Base-by-base conservation (phyloP, 116 monocot species). In the Iris pallida region DNA sequence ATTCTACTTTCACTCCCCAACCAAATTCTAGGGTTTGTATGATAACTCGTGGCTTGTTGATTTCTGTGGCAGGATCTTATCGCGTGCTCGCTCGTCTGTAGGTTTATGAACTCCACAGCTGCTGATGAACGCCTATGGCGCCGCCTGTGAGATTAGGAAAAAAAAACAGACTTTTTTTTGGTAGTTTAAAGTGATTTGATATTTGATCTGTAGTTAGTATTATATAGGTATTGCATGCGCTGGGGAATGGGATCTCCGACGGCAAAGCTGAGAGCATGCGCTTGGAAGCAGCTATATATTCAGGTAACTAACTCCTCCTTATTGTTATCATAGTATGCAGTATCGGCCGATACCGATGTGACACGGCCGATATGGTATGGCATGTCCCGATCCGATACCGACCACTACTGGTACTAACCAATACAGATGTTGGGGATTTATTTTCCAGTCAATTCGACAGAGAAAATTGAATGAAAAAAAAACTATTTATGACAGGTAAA, bases 281-380 rank as follows among this genome's bases (percentile, higher is more conserved):
- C 97, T 51, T 98, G 97, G 97, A 98, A 98, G 86, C 90, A 88
- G 72, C 93, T 93, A 6, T 98, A 98, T 53, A 88, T 98, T 64
- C 88, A 98, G 87, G 97, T 97, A 17, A 47, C 55, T 62, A 8
- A 17, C 19, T 9, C 7, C 11, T 44, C 12, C 2, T 62, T 44
- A 10, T 5, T 30, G 49, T 51, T 4, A 64, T 64, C 42, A n/a
- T n/a, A n/a, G n/a, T n/a, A n/a, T n/a, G n/a, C n/a, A n/a, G n/a
- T n/a, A n/a, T n/a, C n/a, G n/a, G n/a, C n/a, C n/a, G n/a, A n/a
- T n/a, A n/a, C n/a, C n/a, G n/a, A n/a, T n/a, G n/a, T n/a, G n/a
- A n/a, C n/a, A n/a, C n/a, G n/a, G n/a, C n/a, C n/a, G n/a, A n/a
- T n/a, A n/a, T n/a, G n/a, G n/a, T n/a, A n/a, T 15, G 5, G 10